A percentile compares a stretch with the other conserved stretches of the same genome.
Evolutionary conservation across 352 stramenopile genomes (phyloP).

Genomic region (Globisporangium splendens): DNA sequence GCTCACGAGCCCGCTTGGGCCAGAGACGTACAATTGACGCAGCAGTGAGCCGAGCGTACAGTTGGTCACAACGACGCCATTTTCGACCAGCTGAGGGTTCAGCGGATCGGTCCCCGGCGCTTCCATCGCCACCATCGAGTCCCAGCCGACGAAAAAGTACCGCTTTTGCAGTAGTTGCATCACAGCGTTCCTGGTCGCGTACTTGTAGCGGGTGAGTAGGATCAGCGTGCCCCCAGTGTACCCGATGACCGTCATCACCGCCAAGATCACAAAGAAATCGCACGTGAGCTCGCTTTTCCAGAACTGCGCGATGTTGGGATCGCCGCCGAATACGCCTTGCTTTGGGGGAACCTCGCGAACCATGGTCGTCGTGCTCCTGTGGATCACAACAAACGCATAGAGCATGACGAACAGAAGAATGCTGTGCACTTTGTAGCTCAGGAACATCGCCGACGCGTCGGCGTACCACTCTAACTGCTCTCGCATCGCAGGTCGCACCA

Average conservation of each 20-base stretch:
- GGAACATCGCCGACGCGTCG: conserved; percentile 25
- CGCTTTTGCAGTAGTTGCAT: conserved; percentile 30
- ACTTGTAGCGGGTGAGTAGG: conserved; percentile 27
- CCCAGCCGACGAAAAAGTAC: conserved; percentile 42
- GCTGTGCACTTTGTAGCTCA: conserved; percentile 49
- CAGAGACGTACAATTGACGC: conserved; percentile 36
- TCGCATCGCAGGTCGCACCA: conserved; percentile 13
- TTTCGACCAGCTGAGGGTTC: conserved; percentile 15
- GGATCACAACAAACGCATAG: conserved; percentile 19
- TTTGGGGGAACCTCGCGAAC: conserved; percentile 17
- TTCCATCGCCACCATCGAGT: conserved; percentile 29
- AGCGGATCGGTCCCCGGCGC: conserved; percentile 35
- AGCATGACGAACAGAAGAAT: conserved; percentile 29
- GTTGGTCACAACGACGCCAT: conserved; percentile 21
- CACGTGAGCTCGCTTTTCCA: conserved; percentile 45
- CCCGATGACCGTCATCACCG: conserved; percentile 15
- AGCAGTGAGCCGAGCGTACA: conserved; percentile 35
- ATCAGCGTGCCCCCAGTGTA: conserved; percentile 14
- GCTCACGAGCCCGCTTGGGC: conserved; percentile 28
- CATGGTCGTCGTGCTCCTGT: conserved; percentile 32
- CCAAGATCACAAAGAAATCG: conserved; percentile 31
- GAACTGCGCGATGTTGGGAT: conserved; percentile 30
- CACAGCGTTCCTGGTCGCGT: conserved; percentile 23
- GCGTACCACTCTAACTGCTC: conserved; percentile 27
- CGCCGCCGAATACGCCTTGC: conserved; percentile 24